Conservation (phyloP, 495 filamentous ascomycete species). For the Aspergillus hancockii region DNA sequence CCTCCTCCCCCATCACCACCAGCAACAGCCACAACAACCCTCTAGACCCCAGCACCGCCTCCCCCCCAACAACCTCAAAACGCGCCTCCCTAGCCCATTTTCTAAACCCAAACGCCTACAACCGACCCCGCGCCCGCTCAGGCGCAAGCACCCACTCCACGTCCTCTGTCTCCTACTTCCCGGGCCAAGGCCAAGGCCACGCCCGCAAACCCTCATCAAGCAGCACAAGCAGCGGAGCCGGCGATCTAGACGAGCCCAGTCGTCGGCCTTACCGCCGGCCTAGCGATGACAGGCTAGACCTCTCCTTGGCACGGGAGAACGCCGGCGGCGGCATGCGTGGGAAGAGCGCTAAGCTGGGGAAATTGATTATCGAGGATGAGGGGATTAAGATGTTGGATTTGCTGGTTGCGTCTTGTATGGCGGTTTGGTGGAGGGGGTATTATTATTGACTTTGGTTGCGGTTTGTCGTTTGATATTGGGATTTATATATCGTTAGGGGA, state of each 20-base stretch:
- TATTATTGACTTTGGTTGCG: slow-evolving; percentile 52
- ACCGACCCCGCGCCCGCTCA: slow-evolving; percentile 33
- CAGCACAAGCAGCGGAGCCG: slow-evolving; percentile 9
- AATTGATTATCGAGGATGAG: slow-evolving; percentile 86
- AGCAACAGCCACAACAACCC: neutral
- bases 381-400: slow-evolving; percentile 95
- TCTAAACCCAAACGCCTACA: slow-evolving; percentile 34
- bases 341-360: slow-evolving; percentile 88
- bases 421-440: slow-evolving; percentile 91
- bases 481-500: slow-evolving; percentile 35
- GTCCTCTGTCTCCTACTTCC: neutral
- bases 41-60: slow-evolving; percentile 11
- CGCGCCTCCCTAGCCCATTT: slow-evolving; percentile 33
- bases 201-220: slow-evolving; percentile 23
- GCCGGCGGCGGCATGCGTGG: slow-evolving; percentile 82
- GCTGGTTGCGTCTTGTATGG: slow-evolving; percentile 86
- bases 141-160: slow-evolving; percentile 21
- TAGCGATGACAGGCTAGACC: slow-evolving; percentile 56
- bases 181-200: slow-evolving; percentile 5
- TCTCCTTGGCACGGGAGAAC: slow-evolving; percentile 73
- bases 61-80: slow-evolving; percentile 25
- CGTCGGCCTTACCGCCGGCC: slow-evolving; percentile 14
- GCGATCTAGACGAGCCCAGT: slow-evolving; percentile 20
- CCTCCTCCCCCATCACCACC: slow-evolving; percentile 16
- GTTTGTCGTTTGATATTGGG: neutral